Base-by-base conservation (phyloP, 169 alveolate species). In the Cytauxzoon felis region DNA sequence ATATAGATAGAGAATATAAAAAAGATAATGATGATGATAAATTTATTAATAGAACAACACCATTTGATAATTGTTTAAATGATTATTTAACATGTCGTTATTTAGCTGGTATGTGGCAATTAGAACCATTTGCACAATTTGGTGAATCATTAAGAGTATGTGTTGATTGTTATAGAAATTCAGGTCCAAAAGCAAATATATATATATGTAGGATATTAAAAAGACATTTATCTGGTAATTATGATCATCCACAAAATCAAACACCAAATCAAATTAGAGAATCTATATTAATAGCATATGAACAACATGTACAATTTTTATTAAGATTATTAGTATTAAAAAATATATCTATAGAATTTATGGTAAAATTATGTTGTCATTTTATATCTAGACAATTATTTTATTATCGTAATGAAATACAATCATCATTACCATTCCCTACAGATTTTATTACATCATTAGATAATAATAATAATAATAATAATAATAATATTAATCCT, bases 161-260 rank as follows among this genome's bases (percentile, higher is more conserved):
- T 32, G 51, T 50, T 1, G 80, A 75, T 1, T 75, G 85, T 26
- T 49, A 64, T 29, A 27, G 11, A 5, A 18, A 33, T 27, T 21
- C 56, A 16, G 92, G 92, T 16, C 54, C 81, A n/a, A 69, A 65
- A 57, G 92, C 92, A 2, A 82, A 81, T 33, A 88, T 83, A 2
- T 87, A 86, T 45, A 83, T 86, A 18, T 86, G 92, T 52, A 45
- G 92, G 21, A 53, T 86, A 16, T 58, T 87, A 18, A 76, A 78
- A 57, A 32, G 90, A 24, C 92, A 86, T 53, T 33, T 86, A 32
- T 45, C 70, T 5, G 76, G 89, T 2, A 86, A 82, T 65, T 82
- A 69, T 66, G 92, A 86, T 51, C 92, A 86, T 58, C 92, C 92
- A 43, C 73, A 78, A 61, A 52, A 58, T 33, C 59, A 80, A n/a